phyloP scores from a whole-genome alignment of 345 rosid species.

The Linum lewisii region DNA sequence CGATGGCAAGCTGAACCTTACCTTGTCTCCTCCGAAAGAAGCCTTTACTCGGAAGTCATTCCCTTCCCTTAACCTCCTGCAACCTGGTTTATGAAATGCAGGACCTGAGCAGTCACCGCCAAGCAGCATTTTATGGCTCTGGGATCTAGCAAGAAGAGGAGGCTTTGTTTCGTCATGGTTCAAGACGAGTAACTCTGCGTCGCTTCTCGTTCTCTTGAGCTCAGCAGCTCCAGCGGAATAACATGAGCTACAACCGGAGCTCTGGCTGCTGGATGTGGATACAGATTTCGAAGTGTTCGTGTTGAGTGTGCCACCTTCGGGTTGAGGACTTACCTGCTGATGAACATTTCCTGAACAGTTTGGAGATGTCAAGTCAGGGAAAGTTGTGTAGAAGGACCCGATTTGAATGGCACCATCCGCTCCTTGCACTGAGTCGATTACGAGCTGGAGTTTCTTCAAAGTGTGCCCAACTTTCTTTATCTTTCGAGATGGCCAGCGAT shows the following conservation, averaged over 20 bases:
- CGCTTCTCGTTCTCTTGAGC: conserved; percentile 44
- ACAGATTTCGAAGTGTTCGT: conserved; percentile 47
- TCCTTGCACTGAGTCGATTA: conserved; percentile 90
- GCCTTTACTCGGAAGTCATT: conserved; percentile 50
- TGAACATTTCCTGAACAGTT: conserved; percentile 32
- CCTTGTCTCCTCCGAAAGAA: conserved; percentile 44
- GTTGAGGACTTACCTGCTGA: conserved; percentile 26
- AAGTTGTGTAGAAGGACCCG: conserved; percentile 69
- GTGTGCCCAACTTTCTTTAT: conserved; percentile 95
- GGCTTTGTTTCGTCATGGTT: conserved; percentile 37
- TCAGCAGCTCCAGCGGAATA: conserved; percentile 56
- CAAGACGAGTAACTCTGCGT: conserved; percentile 34
- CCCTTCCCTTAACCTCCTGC: conserved; percentile 10
- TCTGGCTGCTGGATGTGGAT: conserved; percentile 63
- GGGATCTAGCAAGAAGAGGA: conserved; percentile 34
- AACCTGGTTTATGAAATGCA: conserved; percentile 22
- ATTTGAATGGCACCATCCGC: conserved; percentile 68
- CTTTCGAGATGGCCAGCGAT: conserved; percentile 92
- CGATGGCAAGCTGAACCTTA: conserved; percentile 21
- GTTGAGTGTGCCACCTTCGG: conserved; percentile 27
- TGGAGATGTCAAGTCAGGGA: conserved; percentile 75
- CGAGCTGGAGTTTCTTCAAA: conserved; percentile 77
- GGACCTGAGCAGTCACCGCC: conserved; percentile 28
- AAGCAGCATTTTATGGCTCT: conserved; percentile 40
- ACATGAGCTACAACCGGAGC: conserved; percentile 64